Percentiles rank a stretch among this genome's conserved stretches.
These are phyloP conservation scores for Heliamphora exappendiculata DNA, from an alignment of 148 eudicot species.

Conservation along the genomic window DNA sequence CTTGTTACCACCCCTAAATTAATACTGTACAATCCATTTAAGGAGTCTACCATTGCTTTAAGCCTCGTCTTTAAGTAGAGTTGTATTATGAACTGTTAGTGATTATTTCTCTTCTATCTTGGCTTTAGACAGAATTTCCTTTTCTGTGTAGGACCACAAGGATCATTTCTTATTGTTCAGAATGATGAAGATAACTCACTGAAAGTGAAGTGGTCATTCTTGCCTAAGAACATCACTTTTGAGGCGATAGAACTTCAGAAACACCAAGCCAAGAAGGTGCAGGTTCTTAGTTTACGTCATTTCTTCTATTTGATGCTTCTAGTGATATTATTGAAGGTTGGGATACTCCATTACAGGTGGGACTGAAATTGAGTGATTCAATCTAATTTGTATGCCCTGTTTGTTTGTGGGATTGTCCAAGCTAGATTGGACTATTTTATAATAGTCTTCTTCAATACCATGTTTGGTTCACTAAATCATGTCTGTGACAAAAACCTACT, in stretches of 20 bases:
- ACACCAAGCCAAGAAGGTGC: slow-evolving; percentile 10
- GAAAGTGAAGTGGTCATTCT: background rate
- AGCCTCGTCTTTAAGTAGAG: background rate
- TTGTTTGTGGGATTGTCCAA: too few species aligned
- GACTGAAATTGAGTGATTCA: background rate
- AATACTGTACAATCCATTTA: background rate
- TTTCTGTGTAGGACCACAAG: slow-evolving; percentile 10
- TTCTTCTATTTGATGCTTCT: background rate
- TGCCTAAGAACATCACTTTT: slow-evolving; percentile 1
- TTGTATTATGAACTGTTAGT: background rate
- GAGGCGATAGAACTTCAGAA: background rate
- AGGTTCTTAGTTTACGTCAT: background rate
- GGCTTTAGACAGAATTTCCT: background rate
- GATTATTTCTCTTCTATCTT: background rate
- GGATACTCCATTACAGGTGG: background rate
- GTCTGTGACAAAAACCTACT: too few species aligned
- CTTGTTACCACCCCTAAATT: background rate
- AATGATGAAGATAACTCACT: slow-evolving; percentile 7
- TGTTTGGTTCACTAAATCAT: too few species aligned
- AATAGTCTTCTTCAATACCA: too few species aligned
- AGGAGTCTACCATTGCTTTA: background rate
- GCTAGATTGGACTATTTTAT: too few species aligned
- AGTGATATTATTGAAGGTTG: background rate
- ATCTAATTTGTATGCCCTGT: too few species aligned
- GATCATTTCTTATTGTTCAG: slow-evolving; percentile 3